Conservation (phyloP, 2,329 filamentous ascomycete species). For the Penicillium decumbens region DNA sequence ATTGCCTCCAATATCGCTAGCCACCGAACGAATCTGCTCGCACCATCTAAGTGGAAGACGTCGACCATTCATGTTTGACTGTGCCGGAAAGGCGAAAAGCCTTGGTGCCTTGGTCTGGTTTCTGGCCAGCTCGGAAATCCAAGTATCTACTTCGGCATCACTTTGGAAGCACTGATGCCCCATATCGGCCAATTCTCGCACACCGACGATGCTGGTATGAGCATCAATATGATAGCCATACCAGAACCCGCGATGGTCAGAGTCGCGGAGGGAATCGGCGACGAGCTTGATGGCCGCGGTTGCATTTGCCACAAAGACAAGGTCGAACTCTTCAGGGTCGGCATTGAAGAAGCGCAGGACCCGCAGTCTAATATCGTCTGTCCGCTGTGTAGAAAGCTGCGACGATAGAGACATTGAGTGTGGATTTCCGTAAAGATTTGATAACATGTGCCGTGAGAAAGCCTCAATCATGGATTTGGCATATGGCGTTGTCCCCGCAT, state of each 20-base stretch:
- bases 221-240: conserved; percentile 80
- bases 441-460: conserved; percentile 74
- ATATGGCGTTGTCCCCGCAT: conserved; percentile 87
- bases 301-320: conserved; percentile 88
- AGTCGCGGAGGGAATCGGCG: conserved; percentile 67
- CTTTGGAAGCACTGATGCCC: conserved; percentile 61
- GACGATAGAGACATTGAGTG: conserved; percentile 82
- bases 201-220: conserved; percentile 82
- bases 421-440: conserved; percentile 80
- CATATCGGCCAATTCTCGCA: conserved; percentile 63
- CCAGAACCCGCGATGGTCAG: conserved; percentile 62
- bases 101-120: conserved; percentile 20
- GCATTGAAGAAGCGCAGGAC: conserved; percentile 75
- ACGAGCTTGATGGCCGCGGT: conserved; percentile 88
- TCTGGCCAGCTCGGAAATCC: conserved; percentile 49
- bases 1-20: conserved; percentile 29
- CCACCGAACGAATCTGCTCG: conserved; percentile 41
- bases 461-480: conserved; percentile 73
- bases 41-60: conserved; percentile 70
- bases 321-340: conserved; percentile 73
- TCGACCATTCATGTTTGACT: conserved; percentile 87
- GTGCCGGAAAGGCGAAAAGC: conserved; percentile 78
- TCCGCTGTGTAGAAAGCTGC: conserved; percentile 65
- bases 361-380: conserved; percentile 70
- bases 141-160: conserved; percentile 60